Evolutionary conservation across 768 basidiomycete species (phyloP).

Genomic region (Collybia nuda): DNA sequence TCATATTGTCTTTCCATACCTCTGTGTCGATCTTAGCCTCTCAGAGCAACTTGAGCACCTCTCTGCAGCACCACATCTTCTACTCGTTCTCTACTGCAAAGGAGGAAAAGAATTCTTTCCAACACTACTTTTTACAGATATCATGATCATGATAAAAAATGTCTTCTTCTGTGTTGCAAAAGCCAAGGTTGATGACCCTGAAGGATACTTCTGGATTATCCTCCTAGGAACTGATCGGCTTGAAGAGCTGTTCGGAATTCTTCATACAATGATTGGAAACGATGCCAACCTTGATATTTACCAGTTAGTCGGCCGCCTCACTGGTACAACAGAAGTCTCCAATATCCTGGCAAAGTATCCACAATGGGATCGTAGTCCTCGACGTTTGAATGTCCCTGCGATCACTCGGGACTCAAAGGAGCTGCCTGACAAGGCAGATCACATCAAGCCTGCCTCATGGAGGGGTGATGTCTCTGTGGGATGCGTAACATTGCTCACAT

Average conservation of each 20-base stretch:
- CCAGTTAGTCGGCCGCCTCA: slow-evolving; percentile 24
- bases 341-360: slow-evolving; percentile 36
- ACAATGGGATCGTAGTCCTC: slow-evolving; percentile 36
- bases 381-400: slow-evolving; percentile 28
- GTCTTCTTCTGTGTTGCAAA: slow-evolving; percentile 36
- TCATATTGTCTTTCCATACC: slow-evolving; percentile 27
- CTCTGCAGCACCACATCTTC: slow-evolving; percentile 30
- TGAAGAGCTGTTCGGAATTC: slow-evolving; percentile 32
- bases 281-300: slow-evolving; percentile 25
- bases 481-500: slow-evolving; percentile 23
- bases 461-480: slow-evolving; percentile 25
- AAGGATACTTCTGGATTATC: slow-evolving; percentile 30
- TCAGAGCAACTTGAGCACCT: slow-evolving; percentile 31
- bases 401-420: slow-evolving; percentile 20
- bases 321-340: slow-evolving; percentile 27
- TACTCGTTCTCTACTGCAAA: slow-evolving; percentile 2
- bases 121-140: slow-evolving; percentile 24
- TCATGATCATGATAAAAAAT: slow-evolving; percentile 38
- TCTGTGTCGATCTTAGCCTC: slow-evolving; percentile 24
- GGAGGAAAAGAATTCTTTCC: not conserved
- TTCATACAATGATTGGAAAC: slow-evolving; percentile 32
- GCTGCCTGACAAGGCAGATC: slow-evolving; percentile 24
- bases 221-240: slow-evolving; percentile 37
- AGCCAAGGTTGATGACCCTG: slow-evolving; percentile 28
- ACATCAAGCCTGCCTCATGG: slow-evolving; percentile 35